These are phyloP conservation scores for Claviceps sp. DNA, from an alignment of 2,329 filamentous ascomycete genomes.

Conservation along the genomic window DNA sequence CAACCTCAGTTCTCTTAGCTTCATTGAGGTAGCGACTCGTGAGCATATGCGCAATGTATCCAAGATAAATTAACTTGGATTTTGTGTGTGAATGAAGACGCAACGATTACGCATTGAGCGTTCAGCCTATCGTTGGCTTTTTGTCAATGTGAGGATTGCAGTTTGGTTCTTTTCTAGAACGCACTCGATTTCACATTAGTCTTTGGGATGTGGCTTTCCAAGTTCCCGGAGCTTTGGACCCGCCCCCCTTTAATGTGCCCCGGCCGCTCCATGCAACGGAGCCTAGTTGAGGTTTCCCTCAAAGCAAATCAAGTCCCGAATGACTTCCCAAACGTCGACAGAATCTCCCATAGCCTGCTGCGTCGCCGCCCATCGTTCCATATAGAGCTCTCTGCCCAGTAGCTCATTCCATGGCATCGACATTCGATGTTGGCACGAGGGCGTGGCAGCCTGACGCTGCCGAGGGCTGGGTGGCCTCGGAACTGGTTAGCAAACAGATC, in stretches of 20 bases:
- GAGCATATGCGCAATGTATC: too few species aligned
- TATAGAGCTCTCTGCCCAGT: conserved; percentile 5
- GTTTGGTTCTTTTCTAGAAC: not conserved
- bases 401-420: conserved; percentile 61
- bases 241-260: conserved; percentile 6
- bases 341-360: conserved; percentile 2
- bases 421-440: conserved; percentile 90
- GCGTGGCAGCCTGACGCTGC: conserved; percentile 95
- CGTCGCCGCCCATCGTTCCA: conserved; percentile 7
- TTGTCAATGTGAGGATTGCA: not conserved
- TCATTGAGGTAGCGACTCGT: too few species aligned
- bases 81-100: too few species aligned
- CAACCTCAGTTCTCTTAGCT: too few species aligned
- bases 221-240: conserved; percentile 7
- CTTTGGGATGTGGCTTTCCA: not conserved
- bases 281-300: conserved; percentile 1
- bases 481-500: conserved; percentile 74
- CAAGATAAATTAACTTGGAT: too few species aligned
- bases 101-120: too few species aligned
- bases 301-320: conserved; percentile 4
- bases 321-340: conserved; percentile 1
- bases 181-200: not conserved
- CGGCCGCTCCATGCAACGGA: not conserved
- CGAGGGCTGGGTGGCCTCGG: conserved; percentile 95
- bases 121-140: too few species aligned